Base-by-base conservation (phyloP, 2,329 filamentous ascomycete genomes). In the Alternaria gansuensis region DNA sequence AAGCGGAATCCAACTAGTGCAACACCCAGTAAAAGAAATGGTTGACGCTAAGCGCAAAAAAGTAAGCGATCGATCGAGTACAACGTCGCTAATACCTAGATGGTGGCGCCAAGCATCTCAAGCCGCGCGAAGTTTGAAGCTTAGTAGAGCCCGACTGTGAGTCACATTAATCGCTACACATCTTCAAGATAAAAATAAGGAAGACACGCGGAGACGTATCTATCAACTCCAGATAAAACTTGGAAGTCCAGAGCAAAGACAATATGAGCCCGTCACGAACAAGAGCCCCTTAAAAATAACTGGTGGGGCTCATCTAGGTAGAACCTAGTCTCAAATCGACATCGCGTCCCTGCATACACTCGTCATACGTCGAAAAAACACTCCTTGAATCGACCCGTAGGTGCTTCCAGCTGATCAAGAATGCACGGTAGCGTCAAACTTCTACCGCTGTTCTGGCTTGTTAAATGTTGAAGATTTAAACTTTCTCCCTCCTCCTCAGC, bases 281-380 rank as follows among this genome's bases (percentile, higher is more conserved):
- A 51, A 43, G 29, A 28, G 54, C 48, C 46, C 31, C 31, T 34
- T 28, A 2, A n/a, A 50, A 45, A 58, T 17, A 17, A 62, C 49
- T 40, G 36, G 62, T 59, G 62, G 62, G 56, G 54, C 48, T 31
- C 23, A 17, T 29, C 40, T 48, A 28, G 52, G 51, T 48, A 28
- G 52, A 53, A 26, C 37, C 62, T 65, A 65, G 51, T 55, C 62
- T 55, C 43, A 48, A 50, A 61, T 50, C 34, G 56, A 59, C 53
- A 57, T 59, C 48, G 60, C 55, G 54, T 51, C 46, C 50, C 57
- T 63, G 64, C 64, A 62, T 45, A 51, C 49, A 64, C 56, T 63
- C 59, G 64, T 67, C 64, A 67, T 66, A 64, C 51, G 46, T 39
- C 28, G n/a, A 51, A 29, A 29, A 49, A 33, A 45, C 50, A 48